These are phyloP conservation scores for Fraxinus baroniana DNA, from an alignment of 305 asterid species.

Conservation along the genomic window DNA sequence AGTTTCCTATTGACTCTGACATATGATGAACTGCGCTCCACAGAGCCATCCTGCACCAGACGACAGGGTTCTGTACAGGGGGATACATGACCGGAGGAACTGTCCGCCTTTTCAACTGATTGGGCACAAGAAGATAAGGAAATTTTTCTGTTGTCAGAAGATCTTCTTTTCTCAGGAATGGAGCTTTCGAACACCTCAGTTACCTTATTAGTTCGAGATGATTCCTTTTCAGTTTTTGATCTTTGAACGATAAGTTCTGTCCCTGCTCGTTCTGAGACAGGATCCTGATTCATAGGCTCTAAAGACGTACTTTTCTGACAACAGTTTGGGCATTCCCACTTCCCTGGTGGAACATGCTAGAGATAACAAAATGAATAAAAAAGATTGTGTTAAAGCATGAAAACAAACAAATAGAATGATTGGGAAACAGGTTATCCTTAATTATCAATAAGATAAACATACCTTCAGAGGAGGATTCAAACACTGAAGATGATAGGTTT, in stretches of 20 bases:
- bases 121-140: constrained; percentile 35
- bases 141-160: constrained; percentile 51
- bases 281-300: constrained; percentile 46
- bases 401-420: constrained; percentile 21
- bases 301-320: constrained; percentile 34
- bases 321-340: constrained; percentile 85
- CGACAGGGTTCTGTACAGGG: constrained; percentile 33
- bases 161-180: constrained; percentile 46
- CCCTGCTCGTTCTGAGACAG: constrained; percentile 58
- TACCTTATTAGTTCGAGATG: constrained; percentile 48
- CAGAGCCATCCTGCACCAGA: not conserved
- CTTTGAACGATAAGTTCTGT: constrained; percentile 55
- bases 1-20: no score
- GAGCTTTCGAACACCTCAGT: constrained; percentile 41
- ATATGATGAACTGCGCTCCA: no score
- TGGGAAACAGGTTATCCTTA: not conserved
- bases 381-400: constrained; percentile 21
- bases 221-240: constrained; percentile 47
- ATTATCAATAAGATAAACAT: constrained; percentile 16
- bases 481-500: constrained; percentile 57
- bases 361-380: constrained; percentile 21
- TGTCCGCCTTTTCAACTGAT: constrained; percentile 42
- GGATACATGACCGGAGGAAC: constrained; percentile 37
- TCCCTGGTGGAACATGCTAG: constrained; percentile 69
- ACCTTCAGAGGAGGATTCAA: constrained; percentile 70